Evolutionary conservation across 495 filamentous ascomycete species (phyloP).

Genomic region (Tricharina praecox): DNA sequence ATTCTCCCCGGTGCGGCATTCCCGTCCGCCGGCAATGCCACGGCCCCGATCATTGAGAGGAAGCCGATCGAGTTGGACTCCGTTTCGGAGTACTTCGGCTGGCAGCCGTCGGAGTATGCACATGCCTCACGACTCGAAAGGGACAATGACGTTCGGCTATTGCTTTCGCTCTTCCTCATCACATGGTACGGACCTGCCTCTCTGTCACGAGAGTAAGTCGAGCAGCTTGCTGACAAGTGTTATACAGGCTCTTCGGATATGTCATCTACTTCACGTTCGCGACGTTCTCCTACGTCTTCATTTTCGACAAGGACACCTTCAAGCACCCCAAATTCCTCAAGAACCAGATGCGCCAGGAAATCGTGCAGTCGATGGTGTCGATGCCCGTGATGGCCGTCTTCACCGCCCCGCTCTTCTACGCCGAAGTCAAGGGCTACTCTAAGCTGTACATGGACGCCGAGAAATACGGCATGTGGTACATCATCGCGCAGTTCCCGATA

Average conservation of each 20-base stretch:
- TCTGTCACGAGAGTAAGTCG: background rate
- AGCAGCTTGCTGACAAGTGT: background rate
- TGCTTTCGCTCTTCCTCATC: slow-evolving; percentile 58
- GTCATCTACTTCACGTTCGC: slow-evolving; percentile 72
- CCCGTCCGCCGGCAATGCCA: slow-evolving; percentile 27
- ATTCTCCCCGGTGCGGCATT: slow-evolving; percentile 46
- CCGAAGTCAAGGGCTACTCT: slow-evolving; percentile 70
- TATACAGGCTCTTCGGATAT: slow-evolving; percentile 63
- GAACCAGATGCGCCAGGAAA: slow-evolving; percentile 79
- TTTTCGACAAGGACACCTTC: slow-evolving; percentile 85
- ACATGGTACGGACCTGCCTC: slow-evolving; percentile 47
- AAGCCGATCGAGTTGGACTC: slow-evolving; percentile 47
- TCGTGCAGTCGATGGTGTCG: slow-evolving; percentile 53
- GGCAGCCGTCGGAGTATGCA: slow-evolving; percentile 60
- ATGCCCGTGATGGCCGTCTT: slow-evolving; percentile 72
- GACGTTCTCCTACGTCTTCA: slow-evolving; percentile 68
- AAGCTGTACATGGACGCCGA: slow-evolving; percentile 66
- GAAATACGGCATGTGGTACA: slow-evolving; percentile 60
- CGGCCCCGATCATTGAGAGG: slow-evolving; percentile 29
- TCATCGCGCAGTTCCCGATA: slow-evolving; percentile 71
- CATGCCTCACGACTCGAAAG: slow-evolving; percentile 65
- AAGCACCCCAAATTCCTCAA: slow-evolving; percentile 89
- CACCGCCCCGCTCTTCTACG: slow-evolving; percentile 67
- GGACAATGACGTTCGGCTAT: slow-evolving; percentile 67
- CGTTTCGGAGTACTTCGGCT: slow-evolving; percentile 49